A percentile compares a stretch with the other conserved stretches of the same genome.
phyloP scores from a whole-genome alignment of 345 rosid species.

The Capsella bursapastoris region DNA sequence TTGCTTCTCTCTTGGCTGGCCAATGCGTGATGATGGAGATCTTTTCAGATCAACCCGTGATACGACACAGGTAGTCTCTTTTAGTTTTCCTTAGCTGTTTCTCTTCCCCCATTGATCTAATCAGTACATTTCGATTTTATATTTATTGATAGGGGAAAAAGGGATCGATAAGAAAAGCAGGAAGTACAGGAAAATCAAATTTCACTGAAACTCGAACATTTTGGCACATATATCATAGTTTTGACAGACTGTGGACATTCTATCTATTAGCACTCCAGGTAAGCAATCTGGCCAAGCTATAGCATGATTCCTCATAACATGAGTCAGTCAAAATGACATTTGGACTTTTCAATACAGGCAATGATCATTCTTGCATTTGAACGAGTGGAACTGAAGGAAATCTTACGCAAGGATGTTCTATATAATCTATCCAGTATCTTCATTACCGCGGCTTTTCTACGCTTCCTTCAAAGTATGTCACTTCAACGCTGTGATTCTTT shows the following conservation, averaged over 20 bases:
- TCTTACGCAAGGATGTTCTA: constrained; percentile 65
- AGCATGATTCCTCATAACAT: constrained; percentile 11
- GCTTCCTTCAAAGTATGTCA: constrained; percentile 79
- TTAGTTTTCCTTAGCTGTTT: constrained; percentile 34
- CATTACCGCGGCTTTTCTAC: constrained; percentile 93
- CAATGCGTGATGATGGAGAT: constrained; percentile 99
- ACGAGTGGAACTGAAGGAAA: constrained; percentile 58
- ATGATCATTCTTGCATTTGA: constrained; percentile 84
- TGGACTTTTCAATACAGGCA: constrained; percentile 57
- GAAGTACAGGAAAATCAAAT: constrained; percentile 89
- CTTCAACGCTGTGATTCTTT: constrained; percentile 9
- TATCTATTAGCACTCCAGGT: constrained; percentile 90
- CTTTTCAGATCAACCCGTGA: constrained; percentile 84
- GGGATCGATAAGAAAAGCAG: constrained; percentile 49
- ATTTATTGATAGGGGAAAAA: constrained; percentile 64
- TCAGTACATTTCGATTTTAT: constrained; percentile 14
- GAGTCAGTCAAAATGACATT: constrained; percentile 13
- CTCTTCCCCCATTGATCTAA: constrained; percentile 23
- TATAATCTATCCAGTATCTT: constrained; percentile 84
- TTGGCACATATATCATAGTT: constrained; percentile 97
- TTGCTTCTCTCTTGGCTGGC: constrained; percentile 99
- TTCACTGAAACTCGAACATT: constrained; percentile 90
- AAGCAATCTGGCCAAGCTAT: constrained; percentile 32
- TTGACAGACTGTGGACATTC: constrained; percentile 94
- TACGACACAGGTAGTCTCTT: constrained; percentile 48